phyloP scores from a whole-genome alignment of 352 stramenopile species.

The Phytophthora colocasiae region DNA sequence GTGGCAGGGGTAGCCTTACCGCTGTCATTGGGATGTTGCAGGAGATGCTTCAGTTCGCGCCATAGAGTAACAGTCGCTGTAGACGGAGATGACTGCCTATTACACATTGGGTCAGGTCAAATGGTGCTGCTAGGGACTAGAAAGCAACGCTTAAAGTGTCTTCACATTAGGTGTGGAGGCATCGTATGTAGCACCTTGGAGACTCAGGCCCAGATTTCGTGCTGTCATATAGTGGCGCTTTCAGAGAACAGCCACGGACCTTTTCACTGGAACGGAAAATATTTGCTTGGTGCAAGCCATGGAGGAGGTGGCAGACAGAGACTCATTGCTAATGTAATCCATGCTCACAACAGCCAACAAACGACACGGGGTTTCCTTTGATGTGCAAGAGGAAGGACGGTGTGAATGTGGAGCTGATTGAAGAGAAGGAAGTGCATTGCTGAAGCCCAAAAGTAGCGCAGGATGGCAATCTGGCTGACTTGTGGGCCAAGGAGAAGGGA shows the following conservation, averaged over 20 bases:
- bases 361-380: conserved; percentile 58
- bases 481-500: conserved; percentile 51
- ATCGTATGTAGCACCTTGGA: conserved; percentile 72
- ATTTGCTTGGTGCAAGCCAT: conserved; percentile 64
- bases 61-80: conserved; percentile 48
- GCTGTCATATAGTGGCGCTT: conserved; percentile 46
- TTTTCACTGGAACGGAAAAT: conserved; percentile 48
- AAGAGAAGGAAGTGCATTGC: conserved; percentile 42
- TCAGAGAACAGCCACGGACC: conserved; percentile 29
- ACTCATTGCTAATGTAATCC: conserved; percentile 44
- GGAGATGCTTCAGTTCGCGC: conserved; percentile 58
- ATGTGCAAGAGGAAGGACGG: conserved; percentile 45
- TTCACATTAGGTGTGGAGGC: conserved; percentile 63
- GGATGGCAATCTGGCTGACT: conserved; percentile 59
- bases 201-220: conserved; percentile 37
- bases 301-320: conserved; percentile 59
- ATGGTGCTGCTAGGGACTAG: conserved; percentile 55
- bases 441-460: conserved; percentile 51
- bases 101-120: conserved; percentile 61
- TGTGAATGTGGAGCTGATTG: conserved; percentile 22
- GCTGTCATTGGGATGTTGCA: conserved; percentile 71
- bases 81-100: conserved; percentile 57
- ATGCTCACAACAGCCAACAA: conserved; percentile 45
- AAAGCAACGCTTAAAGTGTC: conserved; percentile 46
- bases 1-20: conserved; percentile 42